phyloP scores from a whole-genome alignment of 805 yeast genomes.

The Candida vaughaniae region DNA sequence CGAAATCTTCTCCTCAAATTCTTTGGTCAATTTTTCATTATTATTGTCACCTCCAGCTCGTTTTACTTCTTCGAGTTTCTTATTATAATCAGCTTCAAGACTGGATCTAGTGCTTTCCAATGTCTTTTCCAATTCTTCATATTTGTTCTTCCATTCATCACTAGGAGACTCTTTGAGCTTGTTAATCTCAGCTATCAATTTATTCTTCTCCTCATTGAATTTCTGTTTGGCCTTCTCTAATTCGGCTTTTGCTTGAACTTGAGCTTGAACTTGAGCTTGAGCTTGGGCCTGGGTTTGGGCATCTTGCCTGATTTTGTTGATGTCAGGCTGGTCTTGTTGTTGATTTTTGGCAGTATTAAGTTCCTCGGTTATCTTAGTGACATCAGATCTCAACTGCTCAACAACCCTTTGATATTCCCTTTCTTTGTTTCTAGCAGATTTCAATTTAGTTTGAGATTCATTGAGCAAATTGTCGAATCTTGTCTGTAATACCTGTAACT shows the following conservation, averaged over 20 bases:
- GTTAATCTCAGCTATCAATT: conserved; percentile 9
- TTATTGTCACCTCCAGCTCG: conserved; percentile 17
- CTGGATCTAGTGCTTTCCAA: conserved; percentile 11
- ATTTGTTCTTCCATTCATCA: conserved; percentile 16
- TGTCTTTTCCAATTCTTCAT: conserved; percentile 18
- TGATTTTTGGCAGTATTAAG: conserved; percentile 14
- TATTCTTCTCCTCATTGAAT: conserved; percentile 9
- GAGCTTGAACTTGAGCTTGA: background rate
- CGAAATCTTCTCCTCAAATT: conserved; percentile 14
- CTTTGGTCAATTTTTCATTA: conserved; percentile 12
- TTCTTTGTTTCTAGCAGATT: conserved; percentile 21
- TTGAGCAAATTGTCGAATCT: conserved; percentile 29
- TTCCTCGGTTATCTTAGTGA: conserved; percentile 13
- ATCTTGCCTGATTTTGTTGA: conserved; percentile 1
- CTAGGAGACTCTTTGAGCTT: conserved; percentile 16
- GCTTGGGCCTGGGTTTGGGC: conserved; percentile 1
- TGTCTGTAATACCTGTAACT: conserved; percentile 27
- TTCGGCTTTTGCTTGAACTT: conserved; percentile 7
- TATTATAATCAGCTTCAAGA: conserved; percentile 20
- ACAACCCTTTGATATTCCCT: conserved; percentile 20
- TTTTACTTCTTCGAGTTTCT: conserved; percentile 22
- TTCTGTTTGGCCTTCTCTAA: conserved; percentile 14
- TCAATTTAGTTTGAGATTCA: conserved; percentile 26
- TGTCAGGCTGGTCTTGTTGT: conserved; percentile 2
- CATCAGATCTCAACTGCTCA: conserved; percentile 21